Evolutionary conservation across 345 rosid species (phyloP).

Genomic region (Eucalyptus fibrosa): DNA sequence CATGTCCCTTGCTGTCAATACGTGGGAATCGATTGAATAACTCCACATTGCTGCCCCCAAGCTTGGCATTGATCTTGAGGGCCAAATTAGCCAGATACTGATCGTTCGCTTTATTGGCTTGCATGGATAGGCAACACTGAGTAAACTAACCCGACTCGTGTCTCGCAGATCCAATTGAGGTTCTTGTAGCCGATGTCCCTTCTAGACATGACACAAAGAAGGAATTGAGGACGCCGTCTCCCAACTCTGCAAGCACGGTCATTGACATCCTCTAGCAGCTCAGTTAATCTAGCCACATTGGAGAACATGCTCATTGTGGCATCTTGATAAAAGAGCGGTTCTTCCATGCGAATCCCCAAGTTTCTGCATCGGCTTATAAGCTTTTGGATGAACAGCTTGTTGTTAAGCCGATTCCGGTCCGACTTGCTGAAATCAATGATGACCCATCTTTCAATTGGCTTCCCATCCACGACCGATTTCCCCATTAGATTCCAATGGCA

Average conservation of each 20-base stretch:
- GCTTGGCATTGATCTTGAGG: too few relatives aligned
- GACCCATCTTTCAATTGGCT: conserved; percentile 52
- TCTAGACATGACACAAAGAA: conserved; percentile 70
- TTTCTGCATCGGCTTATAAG: conserved; percentile 13
- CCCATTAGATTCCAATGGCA: conserved; percentile 72
- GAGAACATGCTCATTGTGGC: conserved; percentile 32
- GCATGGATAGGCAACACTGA: conserved; percentile 44
- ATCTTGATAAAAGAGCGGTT: conserved; percentile 9
- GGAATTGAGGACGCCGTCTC: not conserved
- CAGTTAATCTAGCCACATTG: conserved; percentile 15
- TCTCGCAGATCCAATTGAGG: conserved; percentile 87
- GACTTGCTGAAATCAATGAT: conserved; percentile 40
- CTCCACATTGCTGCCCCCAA: too few relatives aligned
- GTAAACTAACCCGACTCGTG: conserved; percentile 50
- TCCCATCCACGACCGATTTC: conserved; percentile 52
- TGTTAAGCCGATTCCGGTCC: conserved; percentile 2
- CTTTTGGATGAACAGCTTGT: not conserved
- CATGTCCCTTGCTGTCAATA: too few relatives aligned
- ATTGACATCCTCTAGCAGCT: conserved; percentile 24
- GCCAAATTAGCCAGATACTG: conserved; percentile 30
- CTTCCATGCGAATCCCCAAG: conserved; percentile 48
- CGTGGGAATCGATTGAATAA: too few relatives aligned
- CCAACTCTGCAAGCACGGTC: conserved; percentile 3
- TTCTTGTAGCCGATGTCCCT: conserved; percentile 49
- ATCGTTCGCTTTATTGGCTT: conserved; percentile 32